Evolutionary conservation across 2,329 filamentous ascomycete genomes (phyloP), one percentile per base, ranked within the genome.

Genomic region (Xylaria sp.): DNA sequence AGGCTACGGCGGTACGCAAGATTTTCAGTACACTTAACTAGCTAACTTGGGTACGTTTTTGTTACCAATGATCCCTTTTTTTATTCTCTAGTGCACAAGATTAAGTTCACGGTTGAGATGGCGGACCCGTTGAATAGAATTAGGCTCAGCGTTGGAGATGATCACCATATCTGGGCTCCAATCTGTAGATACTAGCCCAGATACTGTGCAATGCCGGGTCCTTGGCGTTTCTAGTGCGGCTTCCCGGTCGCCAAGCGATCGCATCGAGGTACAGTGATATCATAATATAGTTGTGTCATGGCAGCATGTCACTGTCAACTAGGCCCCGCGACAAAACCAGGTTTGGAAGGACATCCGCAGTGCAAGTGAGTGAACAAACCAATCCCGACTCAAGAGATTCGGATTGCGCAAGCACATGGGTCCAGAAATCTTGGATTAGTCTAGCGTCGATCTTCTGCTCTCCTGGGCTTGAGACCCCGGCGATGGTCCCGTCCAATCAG

Each of bases 401-500:
- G 51, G 32, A 11, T 47, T 48, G 50, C 36, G 60, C 60, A 63
- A 47, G 42, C 42, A 47, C 50, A 56, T 56, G 60, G 32, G 34
- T 27, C 34, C 19, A n/a, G 53, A 45, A 51, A 47, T 7, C 24
- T 34, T 34, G 45, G 63, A 36, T 64, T 63, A 47, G 42, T 17
- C 17, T 21, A 36, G 50, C 24, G 36, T 21, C 39, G 51, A 47
- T 21, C 8, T 30, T 51, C 39, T 39, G 32, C 51, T 24, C 21
- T 51, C 24, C 19, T 21, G 56, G 11, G 48, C 19, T 30, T 32
- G 45, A 17, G 12, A 61, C 27, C 59, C 27, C 27, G 47, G 54
- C 36, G n/a, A 27, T 53, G 24, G n/a, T 64, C 64, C 66, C 58
- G 56, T 19, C 74, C 74, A 76, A 76, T 75, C 74, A 73, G 68